Base-by-base conservation (phyloP, 2,329 filamentous ascomycete genomes). In the Raffaelea albimanens region DNA sequence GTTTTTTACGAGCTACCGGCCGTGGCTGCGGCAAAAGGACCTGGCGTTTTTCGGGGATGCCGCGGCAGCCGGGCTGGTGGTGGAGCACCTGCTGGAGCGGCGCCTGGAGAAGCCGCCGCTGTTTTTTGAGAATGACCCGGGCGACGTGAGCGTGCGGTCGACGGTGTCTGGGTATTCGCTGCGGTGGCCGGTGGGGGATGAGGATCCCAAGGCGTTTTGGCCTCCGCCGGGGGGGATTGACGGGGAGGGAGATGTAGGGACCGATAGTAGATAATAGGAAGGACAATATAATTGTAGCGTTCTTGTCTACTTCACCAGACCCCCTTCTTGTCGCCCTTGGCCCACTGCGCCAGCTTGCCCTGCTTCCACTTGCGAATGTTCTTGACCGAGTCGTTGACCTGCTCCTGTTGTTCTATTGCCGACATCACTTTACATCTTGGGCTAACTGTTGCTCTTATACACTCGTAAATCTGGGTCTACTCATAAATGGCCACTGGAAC, bases 1-100 rank as follows among this genome's bases (percentile, higher is more conserved):
- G 8, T 94, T 96, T 64, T 97, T 96, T 68, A 95, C 90, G 0
- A 90, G 87, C 19, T 95, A 97, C 66, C 75, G 93, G 53, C 90
- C 91, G 2, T 96, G 90, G 90, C 70, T 96, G 59, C 73, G 85
- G 57, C 76, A 89, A 53, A 85, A 88, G 63, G 93, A 95, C 59
- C 71, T 95, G 61, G 78, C 76, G 4, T 96, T 96, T 68, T 96
- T 96, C 60, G 85, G 89, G 43, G 59, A 89, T 49, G 86, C 83
- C 4, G 71, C 78, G 50, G 76, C 78, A 45, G 73, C 71, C 43
- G 89, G 88, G 0, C 85, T 96, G 51, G 66, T 66, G 16, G 89
- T 95, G 3, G 82, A 83, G 53, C 87, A 91, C 69, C 73, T 95
- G 31, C 70, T 90, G 43, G 87, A 96, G 65, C 79, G 83, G 63